Percentiles rank a stretch among this genome's conserved stretches.
Evolutionary conservation across 2,329 filamentous ascomycete species (phyloP).

Genomic region (Fusarium proliferatum): DNA sequence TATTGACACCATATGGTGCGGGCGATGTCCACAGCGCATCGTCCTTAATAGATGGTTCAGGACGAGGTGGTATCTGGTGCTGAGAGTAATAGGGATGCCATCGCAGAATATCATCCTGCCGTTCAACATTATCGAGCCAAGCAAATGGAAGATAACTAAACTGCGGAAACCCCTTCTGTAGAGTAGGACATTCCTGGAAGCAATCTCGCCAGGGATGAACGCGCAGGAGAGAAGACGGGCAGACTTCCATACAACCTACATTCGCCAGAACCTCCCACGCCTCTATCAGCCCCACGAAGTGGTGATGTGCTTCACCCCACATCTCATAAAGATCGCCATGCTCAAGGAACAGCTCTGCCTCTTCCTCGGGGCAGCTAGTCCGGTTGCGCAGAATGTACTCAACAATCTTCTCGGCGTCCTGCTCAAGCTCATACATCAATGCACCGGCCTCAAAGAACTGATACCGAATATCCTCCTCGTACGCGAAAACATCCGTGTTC

Average conservation of each 20-base stretch:
- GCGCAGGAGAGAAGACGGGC: not conserved
- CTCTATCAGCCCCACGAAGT: not conserved
- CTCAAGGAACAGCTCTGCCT: not conserved
- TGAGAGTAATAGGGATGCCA: slow-evolving; percentile 11
- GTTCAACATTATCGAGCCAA: not conserved
- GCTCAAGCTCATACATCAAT: not conserved
- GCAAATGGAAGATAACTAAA: not conserved
- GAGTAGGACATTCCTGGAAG: not conserved
- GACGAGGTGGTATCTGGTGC: not conserved
- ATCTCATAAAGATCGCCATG: slow-evolving; percentile 1
- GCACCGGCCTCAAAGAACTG: slow-evolving; percentile 26
- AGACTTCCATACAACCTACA: slow-evolving; percentile 21
- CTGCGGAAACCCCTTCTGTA: not conserved
- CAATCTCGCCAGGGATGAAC: slow-evolving; percentile 4
- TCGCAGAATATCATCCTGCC: not conserved
- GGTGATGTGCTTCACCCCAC: not conserved
- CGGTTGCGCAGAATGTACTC: not conserved
- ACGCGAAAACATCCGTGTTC: not conserved
- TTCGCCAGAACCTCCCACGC: slow-evolving; percentile 20
- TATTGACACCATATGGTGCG: not conserved
- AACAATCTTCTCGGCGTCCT: not conserved
- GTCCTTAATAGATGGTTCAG: too few relatives aligned
- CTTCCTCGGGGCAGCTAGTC: not conserved
- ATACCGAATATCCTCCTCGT: slow-evolving; percentile 14
- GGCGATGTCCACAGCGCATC: not conserved